Conservation (phyloP, 2,329 filamentous ascomycete genomes). For the Talaromyces amestolkiae region DNA sequence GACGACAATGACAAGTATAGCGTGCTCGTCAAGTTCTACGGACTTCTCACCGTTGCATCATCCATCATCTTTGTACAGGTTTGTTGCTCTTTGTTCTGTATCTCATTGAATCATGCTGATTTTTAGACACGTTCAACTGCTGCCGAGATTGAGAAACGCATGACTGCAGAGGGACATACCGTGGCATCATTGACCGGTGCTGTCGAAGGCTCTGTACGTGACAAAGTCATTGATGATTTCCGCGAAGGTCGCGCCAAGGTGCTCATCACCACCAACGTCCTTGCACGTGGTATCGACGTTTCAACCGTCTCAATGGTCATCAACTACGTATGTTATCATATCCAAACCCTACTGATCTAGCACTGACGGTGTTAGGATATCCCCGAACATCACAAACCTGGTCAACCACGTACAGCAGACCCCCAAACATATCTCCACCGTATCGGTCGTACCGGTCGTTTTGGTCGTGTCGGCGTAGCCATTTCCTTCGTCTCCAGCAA, state of each 20-base stretch:
- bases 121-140: slow-evolving; percentile 79
- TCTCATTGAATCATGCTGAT: slow-evolving; percentile 23
- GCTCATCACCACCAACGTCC: slow-evolving; percentile 94
- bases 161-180: slow-evolving; percentile 85
- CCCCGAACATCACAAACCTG: slow-evolving; percentile 61
- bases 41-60: slow-evolving; percentile 91
- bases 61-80: slow-evolving; percentile 98
- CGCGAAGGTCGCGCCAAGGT: slow-evolving; percentile 85
- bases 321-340: slow-evolving; percentile 68
- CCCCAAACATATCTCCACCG: slow-evolving; percentile 96
- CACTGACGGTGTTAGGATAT: slow-evolving; percentile 53
- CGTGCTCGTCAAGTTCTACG: slow-evolving; percentile 87
- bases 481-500: slow-evolving; percentile 92
- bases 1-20: slow-evolving; percentile 80
- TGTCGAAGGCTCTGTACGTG: slow-evolving; percentile 78
- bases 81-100: slow-evolving; percentile 28
- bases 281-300: slow-evolving; percentile 92
- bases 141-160: slow-evolving; percentile 76
- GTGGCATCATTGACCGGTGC: slow-evolving; percentile 87
- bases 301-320: slow-evolving; percentile 94
- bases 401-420: slow-evolving; percentile 65
- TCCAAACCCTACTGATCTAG: not conserved
- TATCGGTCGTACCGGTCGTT: slow-evolving; percentile 94
- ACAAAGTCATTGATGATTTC: slow-evolving; percentile 82
- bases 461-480: slow-evolving; percentile 92